Evolutionary conservation across 225 moss, liverwort and hornwort genomes (phyloP).

Genomic region (Sphagnum contortum): DNA sequence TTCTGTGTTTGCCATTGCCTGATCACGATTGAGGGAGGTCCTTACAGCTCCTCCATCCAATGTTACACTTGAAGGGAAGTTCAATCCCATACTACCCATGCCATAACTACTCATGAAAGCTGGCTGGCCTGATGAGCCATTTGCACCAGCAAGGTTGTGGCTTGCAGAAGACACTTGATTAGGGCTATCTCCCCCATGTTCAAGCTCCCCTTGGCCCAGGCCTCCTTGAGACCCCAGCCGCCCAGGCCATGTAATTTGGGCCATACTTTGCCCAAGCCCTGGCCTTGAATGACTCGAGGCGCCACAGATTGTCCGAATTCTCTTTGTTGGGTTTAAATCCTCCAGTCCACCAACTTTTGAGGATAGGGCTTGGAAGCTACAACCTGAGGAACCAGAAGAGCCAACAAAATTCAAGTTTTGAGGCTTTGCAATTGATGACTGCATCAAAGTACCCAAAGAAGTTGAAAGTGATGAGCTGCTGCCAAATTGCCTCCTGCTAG

Average conservation of each 20-base stretch:
- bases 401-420: conserved; percentile 24
- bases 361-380: conserved; percentile 22
- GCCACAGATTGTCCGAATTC: conserved; percentile 29
- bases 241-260: conserved; percentile 24
- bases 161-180: conserved; percentile 15
- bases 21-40: conserved; percentile 18
- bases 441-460: conserved; percentile 25
- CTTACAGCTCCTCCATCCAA: conserved; percentile 25
- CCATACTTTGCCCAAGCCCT: conserved; percentile 25
- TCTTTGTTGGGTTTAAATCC: conserved; percentile 26
- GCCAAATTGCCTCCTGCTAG: conserved; percentile 31
- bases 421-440: conserved; percentile 18
- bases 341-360: conserved; percentile 34
- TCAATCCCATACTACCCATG: conserved; percentile 11
- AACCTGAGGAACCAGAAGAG: conserved; percentile 18
- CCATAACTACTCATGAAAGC: conserved; percentile 10
- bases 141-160: conserved; percentile 36
- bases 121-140: conserved; percentile 13
- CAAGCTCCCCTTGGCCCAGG: conserved; percentile 37
- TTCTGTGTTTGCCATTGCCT: conserved; percentile 1
- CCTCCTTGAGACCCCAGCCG: conserved; percentile 33
- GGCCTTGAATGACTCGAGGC: conserved; percentile 23
- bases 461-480: conserved; percentile 12
- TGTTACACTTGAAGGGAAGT: conserved; percentile 38
- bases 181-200: conserved; percentile 20